phyloP scores from a whole-genome alignment of 2,329 filamentous ascomycete genomes.

The Achaetomium macrosporum region DNA sequence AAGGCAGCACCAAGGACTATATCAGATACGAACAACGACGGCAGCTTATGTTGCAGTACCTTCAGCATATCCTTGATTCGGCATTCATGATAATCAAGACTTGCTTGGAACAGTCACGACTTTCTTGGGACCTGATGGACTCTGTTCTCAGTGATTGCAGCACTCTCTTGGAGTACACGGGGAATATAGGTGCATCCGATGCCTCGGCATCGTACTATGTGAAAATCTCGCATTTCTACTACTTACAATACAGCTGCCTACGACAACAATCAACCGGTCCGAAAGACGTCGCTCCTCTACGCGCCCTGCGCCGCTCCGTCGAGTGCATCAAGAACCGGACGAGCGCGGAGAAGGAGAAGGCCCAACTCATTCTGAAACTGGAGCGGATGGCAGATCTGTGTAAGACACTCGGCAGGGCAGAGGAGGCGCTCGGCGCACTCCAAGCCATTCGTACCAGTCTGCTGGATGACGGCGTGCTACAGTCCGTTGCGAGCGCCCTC shows the following conservation, averaged over 20 bases:
- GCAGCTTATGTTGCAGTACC: conserved; percentile 45
- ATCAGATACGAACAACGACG: conserved; percentile 57
- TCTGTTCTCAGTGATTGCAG: conserved; percentile 52
- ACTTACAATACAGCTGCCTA: conserved; percentile 52
- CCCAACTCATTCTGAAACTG: conserved; percentile 57
- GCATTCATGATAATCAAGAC: conserved; percentile 51
- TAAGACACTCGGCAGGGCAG: conserved; percentile 44
- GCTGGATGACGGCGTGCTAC: conserved; percentile 52
- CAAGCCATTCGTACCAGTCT: conserved; percentile 56
- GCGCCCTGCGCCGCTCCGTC: conserved; percentile 57
- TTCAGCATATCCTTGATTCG: conserved; percentile 55
- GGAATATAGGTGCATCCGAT: conserved; percentile 32
- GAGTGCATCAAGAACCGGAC: conserved; percentile 54
- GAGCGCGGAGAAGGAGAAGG: conserved; percentile 50
- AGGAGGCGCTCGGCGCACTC: conserved; percentile 54
- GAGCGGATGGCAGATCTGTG: conserved; percentile 61
- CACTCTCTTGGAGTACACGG: conserved; percentile 48
- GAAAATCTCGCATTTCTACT: conserved; percentile 68
- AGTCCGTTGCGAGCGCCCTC: conserved; percentile 46
- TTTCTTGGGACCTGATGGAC: conserved; percentile 52
- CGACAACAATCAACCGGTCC: conserved; percentile 39
- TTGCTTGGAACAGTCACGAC: conserved; percentile 41
- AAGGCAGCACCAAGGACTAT: conserved; percentile 49
- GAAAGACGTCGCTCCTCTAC: conserved; percentile 42
- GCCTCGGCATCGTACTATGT: conserved; percentile 46